Percentiles rank a stretch among this genome's conserved stretches.
Conservation (phyloP, 306 rosid genomes). For the Dalbergia cultrata region DNA sequence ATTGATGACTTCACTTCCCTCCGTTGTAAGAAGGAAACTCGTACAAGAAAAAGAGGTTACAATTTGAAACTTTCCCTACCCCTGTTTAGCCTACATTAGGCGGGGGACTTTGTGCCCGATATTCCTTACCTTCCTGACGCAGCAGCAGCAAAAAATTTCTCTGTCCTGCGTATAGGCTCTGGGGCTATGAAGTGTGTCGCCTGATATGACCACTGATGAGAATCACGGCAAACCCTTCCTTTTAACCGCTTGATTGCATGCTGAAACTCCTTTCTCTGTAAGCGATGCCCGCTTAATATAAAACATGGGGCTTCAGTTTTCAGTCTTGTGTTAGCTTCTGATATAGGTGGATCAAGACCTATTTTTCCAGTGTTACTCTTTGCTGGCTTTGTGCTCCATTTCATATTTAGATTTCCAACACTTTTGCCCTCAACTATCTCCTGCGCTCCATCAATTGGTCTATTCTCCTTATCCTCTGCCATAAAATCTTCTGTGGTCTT, state of each 20-base stretch:
- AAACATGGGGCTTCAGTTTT: slow-evolving; percentile 67
- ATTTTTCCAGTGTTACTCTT: slow-evolving; percentile 46
- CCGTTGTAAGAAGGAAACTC: background rate
- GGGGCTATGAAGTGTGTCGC: slow-evolving; percentile 91
- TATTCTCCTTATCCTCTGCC: slow-evolving; percentile 80
- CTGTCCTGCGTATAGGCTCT: slow-evolving; percentile 84
- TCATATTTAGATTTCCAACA: slow-evolving; percentile 42
- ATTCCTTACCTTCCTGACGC: slow-evolving; percentile 89
- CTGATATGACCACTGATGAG: slow-evolving; percentile 98
- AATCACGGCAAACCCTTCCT: slow-evolving; percentile 84
- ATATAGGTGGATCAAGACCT: slow-evolving; percentile 31
- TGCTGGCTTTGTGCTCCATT: slow-evolving; percentile 45
- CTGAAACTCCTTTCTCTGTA: slow-evolving; percentile 84
- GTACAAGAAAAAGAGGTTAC: background rate
- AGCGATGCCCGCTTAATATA: slow-evolving; percentile 78
- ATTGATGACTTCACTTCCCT: background rate
- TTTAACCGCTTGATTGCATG: slow-evolving; percentile 74
- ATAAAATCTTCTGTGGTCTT: slow-evolving; percentile 42
- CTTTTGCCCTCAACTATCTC: slow-evolving; percentile 39
- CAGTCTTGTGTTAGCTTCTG: slow-evolving; percentile 46
- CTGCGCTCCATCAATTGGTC: slow-evolving; percentile 54
- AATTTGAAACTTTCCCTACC: too few species aligned
- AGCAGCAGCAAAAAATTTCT: slow-evolving; percentile 92
- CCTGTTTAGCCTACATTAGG: too few species aligned
- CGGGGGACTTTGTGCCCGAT: background rate